These are phyloP conservation scores for Globisporangium yorkense DNA, from an alignment of 352 stramenopile genomes.

Conservation along the genomic window DNA sequence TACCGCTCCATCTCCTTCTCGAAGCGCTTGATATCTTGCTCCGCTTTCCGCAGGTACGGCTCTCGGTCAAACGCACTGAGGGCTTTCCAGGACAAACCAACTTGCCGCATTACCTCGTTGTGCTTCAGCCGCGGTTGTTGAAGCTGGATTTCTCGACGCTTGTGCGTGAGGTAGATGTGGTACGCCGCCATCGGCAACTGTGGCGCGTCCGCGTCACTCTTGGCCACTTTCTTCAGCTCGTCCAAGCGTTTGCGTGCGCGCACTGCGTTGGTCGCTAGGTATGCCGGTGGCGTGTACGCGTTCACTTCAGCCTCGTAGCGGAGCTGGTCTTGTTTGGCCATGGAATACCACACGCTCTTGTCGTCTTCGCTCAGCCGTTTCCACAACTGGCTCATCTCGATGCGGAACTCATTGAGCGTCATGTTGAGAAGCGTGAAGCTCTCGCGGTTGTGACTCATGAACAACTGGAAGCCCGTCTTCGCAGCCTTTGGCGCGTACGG, in stretches of 20 bases:
- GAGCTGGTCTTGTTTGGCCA: constrained; percentile 37
- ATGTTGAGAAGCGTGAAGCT: constrained; percentile 46
- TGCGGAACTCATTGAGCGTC: constrained; percentile 46
- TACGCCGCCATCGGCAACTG: constrained; percentile 36
- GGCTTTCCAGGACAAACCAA: constrained; percentile 36
- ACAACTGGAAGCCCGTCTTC: constrained; percentile 57
- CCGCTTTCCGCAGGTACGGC: constrained; percentile 29
- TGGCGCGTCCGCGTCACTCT: constrained; percentile 26
- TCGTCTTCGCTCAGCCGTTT: constrained; percentile 31
- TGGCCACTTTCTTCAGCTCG: constrained; percentile 27
- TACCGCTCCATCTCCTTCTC: constrained; percentile 42
- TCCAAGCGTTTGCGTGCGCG: constrained; percentile 24
- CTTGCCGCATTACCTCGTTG: constrained; percentile 42
- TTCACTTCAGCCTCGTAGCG: constrained; percentile 48
- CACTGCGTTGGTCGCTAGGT: constrained; percentile 19
- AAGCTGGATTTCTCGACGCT: constrained; percentile 27
- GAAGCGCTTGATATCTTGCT: constrained; percentile 42
- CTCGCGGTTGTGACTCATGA: constrained; percentile 50
- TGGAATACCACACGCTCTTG: constrained; percentile 39
- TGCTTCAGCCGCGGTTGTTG: constrained; percentile 24
- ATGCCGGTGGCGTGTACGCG: constrained; percentile 35
- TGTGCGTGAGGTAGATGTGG: constrained; percentile 31
- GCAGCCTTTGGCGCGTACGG: constrained; percentile 32
- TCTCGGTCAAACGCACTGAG: constrained; percentile 25
- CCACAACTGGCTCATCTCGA: constrained; percentile 54